Percentiles rank a stretch among this genome's conserved stretches.
These are phyloP conservation scores for Eimeria falciformis DNA, from an alignment of 169 alveolate genomes.

Conservation along the genomic window DNA sequence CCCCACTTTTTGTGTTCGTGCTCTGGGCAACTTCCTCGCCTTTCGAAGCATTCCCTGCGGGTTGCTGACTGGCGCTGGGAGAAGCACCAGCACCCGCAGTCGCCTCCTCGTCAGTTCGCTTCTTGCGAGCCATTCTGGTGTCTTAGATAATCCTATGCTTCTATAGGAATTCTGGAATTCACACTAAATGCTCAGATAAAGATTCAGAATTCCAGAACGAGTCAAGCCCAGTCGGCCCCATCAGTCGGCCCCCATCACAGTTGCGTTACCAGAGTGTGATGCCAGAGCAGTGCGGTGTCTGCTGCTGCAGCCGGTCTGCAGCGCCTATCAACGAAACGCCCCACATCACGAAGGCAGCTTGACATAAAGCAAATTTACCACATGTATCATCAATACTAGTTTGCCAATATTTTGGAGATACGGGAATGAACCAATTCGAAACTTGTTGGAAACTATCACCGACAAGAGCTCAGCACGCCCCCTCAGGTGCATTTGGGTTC, in stretches of 20 bases:
- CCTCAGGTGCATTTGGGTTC: too few relatives aligned
- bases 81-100: constrained; percentile 73
- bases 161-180: constrained; percentile 28
- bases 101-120: constrained; percentile 73
- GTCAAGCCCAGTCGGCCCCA: neutral
- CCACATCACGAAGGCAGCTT: neutral
- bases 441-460: too few relatives aligned
- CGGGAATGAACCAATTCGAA: too few relatives aligned
- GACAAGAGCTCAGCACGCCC: too few relatives aligned
- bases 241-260: constrained; percentile 34
- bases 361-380: too few relatives aligned
- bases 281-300: constrained; percentile 72
- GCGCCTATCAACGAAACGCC: neutral
- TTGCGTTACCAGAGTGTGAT: constrained; percentile 42
- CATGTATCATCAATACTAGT: too few relatives aligned
- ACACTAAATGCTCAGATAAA: constrained; percentile 10
- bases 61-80: neutral
- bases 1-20: constrained; percentile 39
- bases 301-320: constrained; percentile 65
- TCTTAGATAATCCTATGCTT: constrained; percentile 50
- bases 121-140: constrained; percentile 78
- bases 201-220: constrained; percentile 26
- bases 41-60: constrained; percentile 41
- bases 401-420: too few relatives aligned
- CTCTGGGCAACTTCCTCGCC: constrained; percentile 47